A percentile compares a stretch with the other conserved stretches of the same genome.
Evolutionary conservation across 1,284 basidiomycete genomes (phyloP).

Genomic region (Melampsora americana): DNA sequence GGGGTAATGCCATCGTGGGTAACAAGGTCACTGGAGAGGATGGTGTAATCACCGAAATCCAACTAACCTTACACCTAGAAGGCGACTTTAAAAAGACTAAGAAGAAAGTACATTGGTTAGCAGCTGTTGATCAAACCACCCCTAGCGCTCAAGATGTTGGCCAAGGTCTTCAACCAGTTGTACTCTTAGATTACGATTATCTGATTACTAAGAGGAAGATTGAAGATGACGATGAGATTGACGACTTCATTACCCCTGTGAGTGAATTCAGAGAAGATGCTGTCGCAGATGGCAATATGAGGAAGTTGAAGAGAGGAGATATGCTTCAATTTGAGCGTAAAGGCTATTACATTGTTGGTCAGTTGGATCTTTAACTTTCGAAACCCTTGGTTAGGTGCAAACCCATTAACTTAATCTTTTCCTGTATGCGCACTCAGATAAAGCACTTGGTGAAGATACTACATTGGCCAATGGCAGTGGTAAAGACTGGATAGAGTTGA

Average conservation of each 20-base stretch:
- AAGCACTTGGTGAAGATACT: constrained; percentile 31
- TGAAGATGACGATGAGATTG: constrained; percentile 87
- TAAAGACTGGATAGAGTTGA: constrained; percentile 49
- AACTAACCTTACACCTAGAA: constrained; percentile 80
- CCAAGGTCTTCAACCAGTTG: constrained; percentile 66
- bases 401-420: not conserved
- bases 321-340: constrained; percentile 98
- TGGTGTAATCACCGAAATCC: constrained; percentile 64
- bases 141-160: constrained; percentile 57
- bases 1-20: constrained; percentile 93
- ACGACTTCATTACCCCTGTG: constrained; percentile 80
- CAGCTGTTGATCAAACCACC: constrained; percentile 56
- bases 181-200: constrained; percentile 92
- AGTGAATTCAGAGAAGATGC: constrained; percentile 68
- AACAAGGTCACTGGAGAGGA: constrained; percentile 57
- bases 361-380: constrained; percentile 49
- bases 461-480: constrained; percentile 38
- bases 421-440: constrained; percentile 14
- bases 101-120: constrained; percentile 93
- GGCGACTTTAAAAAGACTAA: constrained; percentile 98
- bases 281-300: constrained; percentile 52
- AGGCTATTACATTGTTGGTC: constrained; percentile 83
- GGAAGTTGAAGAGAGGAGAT: constrained; percentile 70
- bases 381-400: not conserved
- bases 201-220: constrained; percentile 99